Percentiles rank a stretch among this genome's conserved stretches.
Conservation (phyloP, 345 rosid genomes). For the Pugionium dolabratum region DNA sequence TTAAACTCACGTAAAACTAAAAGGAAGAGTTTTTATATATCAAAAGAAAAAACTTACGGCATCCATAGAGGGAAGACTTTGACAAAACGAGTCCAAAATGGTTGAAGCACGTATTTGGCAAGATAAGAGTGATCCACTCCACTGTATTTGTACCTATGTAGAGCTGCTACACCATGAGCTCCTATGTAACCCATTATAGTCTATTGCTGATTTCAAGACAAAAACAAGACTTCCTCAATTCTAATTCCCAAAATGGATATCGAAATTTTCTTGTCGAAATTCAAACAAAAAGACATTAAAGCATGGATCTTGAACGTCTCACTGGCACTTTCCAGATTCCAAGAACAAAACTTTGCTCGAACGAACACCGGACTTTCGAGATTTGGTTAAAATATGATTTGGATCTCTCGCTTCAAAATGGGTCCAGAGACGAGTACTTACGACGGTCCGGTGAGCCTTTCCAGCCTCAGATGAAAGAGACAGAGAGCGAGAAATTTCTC, state of each 20-base stretch:
- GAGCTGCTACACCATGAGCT: slow-evolving; percentile 75
- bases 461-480: not conserved
- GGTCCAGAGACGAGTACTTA: slow-evolving; percentile 29
- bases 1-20: slow-evolving; percentile 8
- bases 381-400: not conserved
- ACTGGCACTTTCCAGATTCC: not conserved
- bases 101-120: slow-evolving; percentile 92
- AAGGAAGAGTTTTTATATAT: not conserved
- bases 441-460: slow-evolving; percentile 10
- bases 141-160: slow-evolving; percentile 89
- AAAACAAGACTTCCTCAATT: slow-evolving; percentile 8
- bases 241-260: not conserved
- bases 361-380: slow-evolving; percentile 1
- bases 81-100: slow-evolving; percentile 86
- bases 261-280: not conserved
- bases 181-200: slow-evolving; percentile 86
- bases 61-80: slow-evolving; percentile 97
- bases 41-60: slow-evolving; percentile 64
- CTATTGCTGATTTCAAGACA: slow-evolving; percentile 10
- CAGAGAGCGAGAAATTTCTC: not conserved
- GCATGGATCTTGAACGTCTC: slow-evolving; percentile 29
- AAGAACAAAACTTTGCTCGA: slow-evolving; percentile 31
- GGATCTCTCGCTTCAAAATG: slow-evolving; percentile 3
- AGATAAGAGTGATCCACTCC: slow-evolving; percentile 88
- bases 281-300: slow-evolving; percentile 23